Conservation (phyloP, 805 yeast genomes). For the Pichia sporocuriosa region DNA sequence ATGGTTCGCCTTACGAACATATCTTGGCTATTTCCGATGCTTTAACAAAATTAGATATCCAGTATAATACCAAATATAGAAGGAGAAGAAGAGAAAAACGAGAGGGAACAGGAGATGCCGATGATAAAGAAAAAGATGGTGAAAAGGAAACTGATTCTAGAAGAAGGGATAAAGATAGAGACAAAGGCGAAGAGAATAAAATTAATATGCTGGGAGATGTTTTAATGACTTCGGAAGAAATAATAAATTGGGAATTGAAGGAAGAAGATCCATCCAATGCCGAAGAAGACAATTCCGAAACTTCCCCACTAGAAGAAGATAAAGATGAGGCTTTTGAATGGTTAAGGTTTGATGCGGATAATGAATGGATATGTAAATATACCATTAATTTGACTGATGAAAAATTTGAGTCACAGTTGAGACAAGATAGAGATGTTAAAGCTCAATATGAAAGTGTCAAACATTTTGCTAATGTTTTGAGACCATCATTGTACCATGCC, state of each 20-base stretch:
- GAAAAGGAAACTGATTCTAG: slow-evolving; percentile 21
- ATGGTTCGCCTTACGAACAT: slow-evolving; percentile 98
- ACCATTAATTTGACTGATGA: slow-evolving; percentile 85
- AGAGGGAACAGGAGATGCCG: slow-evolving; percentile 34
- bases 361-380: slow-evolving; percentile 88
- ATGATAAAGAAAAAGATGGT: slow-evolving; percentile 19
- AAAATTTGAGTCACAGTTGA: slow-evolving; percentile 90
- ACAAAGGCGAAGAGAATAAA: slow-evolving; percentile 20
- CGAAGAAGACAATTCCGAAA: slow-evolving; percentile 42
- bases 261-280: slow-evolving; percentile 39
- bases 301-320: slow-evolving; percentile 31
- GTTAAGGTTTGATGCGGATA: slow-evolving; percentile 96
- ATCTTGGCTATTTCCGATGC: slow-evolving; percentile 86
- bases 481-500: slow-evolving; percentile 61
- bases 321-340: slow-evolving; percentile 88
- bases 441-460: slow-evolving; percentile 84
- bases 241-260: slow-evolving; percentile 56
- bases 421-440: slow-evolving; percentile 92
- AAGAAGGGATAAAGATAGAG: slow-evolving; percentile 17
- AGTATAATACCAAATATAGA: slow-evolving; percentile 89
- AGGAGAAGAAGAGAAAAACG: slow-evolving; percentile 62
- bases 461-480: slow-evolving; percentile 56
- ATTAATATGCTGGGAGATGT: slow-evolving; percentile 68
- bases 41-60: slow-evolving; percentile 83
- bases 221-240: slow-evolving; percentile 52